These are phyloP conservation scores for Thinopyrum elongatum DNA, from an alignment of 176 grass and related monocot genomes.

Conservation along the genomic window DNA sequence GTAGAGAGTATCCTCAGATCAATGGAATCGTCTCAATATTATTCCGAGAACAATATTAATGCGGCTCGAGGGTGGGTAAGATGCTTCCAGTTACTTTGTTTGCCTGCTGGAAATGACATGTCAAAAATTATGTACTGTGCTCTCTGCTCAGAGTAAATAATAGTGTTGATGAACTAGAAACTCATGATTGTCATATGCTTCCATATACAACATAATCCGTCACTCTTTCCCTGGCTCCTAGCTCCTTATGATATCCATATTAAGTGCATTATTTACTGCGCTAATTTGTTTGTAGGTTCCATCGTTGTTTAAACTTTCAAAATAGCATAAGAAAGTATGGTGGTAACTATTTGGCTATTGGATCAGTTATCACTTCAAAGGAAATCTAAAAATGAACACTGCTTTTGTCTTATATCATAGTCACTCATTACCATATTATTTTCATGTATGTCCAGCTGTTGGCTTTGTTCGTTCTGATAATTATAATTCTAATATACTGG, in stretches of 20 bases:
- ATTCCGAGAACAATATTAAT: slow-evolving; percentile 80
- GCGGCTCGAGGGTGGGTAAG: slow-evolving; percentile 95
- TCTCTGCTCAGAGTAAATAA: not conserved
- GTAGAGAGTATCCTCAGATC: slow-evolving; percentile 71
- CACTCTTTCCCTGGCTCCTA: not conserved
- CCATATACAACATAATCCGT: not conserved
- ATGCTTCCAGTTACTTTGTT: slow-evolving; percentile 23
- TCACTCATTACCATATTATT: slow-evolving; percentile 15
- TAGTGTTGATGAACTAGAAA: not conserved
- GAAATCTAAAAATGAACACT: slow-evolving; percentile 9
- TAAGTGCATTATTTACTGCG: not conserved
- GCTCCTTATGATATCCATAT: slow-evolving; percentile 3
- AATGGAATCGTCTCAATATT: slow-evolving; percentile 99
- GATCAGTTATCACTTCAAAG: slow-evolving; percentile 14
- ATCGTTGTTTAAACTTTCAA: not conserved
- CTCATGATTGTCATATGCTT: not conserved
- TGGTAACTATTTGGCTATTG: slow-evolving; percentile 6
- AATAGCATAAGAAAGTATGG: not conserved
- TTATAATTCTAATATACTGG: slow-evolving; percentile 2
- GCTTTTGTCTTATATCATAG: not conserved
- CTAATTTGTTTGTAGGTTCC: not conserved
- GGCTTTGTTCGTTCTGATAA: slow-evolving; percentile 33
- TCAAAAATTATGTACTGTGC: slow-evolving; percentile 2
- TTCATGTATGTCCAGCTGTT: not conserved
- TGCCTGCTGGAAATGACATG: slow-evolving; percentile 15